Base-by-base conservation (phyloP, 768 basidiomycete genomes). In the Glaciozyma antarctica region DNA sequence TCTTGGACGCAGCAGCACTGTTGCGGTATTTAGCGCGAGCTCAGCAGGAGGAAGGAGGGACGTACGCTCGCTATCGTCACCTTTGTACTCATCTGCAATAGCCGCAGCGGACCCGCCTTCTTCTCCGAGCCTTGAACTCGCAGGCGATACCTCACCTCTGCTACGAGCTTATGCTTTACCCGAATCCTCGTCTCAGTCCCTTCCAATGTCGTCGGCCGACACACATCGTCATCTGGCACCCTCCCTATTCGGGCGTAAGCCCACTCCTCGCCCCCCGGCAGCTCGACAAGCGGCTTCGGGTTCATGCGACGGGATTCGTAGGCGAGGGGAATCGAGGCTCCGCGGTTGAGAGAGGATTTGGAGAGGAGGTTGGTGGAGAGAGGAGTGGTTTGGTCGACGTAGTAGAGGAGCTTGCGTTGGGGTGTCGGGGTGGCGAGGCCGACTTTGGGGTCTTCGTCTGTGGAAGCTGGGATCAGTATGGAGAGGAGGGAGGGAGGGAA, bases 1-100 rank as follows among this genome's bases (percentile, higher is more conserved):
- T 63, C 64, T 13, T 52, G 62, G 51, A 68, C 52, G 48, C 67
- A 68, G 51, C 67, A 64, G n/a, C 63, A 68, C 67, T 68, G 53
- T 8, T 13, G 9, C 15, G 24, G 24, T 0, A 15, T 7, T n/a
- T 5, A 45, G 8, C 3, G 47, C 30, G 16, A 22, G 19, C 30
- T 41, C 17, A 26, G 6, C 28, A 53, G 47, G 24, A 19, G 26
- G 24, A 19, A 19, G 28, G 1, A 15, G 22, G 30, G 1, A 53
- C 63, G 44, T 7, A 68, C 67, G 3, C 63, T 64, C 16, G 67
- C 67, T 15, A 68, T 68, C 15, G 57, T 61, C 19, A 68, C 67
- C 22, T 32, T 6, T 12, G 52, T 62, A 3, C 51, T 47, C 63
- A 68, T 68, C 57, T 68, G 63, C 22, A 68, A 58, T 0, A 69